Evolutionary conservation across 371 early-diverging fungal genomes (phyloP), one percentile per base, ranked within the genome.

Genomic region (Lichtheimia hyalospora): DNA sequence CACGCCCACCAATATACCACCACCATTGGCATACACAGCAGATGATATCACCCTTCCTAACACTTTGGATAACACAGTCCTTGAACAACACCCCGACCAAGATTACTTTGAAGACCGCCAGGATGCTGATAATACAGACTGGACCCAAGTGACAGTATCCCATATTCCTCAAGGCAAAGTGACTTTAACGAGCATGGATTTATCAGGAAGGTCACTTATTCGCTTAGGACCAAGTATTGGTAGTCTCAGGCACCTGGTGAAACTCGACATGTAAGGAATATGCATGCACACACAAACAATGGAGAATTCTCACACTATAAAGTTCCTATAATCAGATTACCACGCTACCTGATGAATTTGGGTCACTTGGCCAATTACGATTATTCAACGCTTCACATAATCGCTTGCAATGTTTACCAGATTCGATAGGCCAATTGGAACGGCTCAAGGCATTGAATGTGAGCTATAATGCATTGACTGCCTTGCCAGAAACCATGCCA

Each of bases 401-500:
- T 27, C 15, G 46, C 5, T n/a, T 62, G 20, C 18, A 24, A 28
- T 18, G 27, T 8, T 42, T 62, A 21, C 95, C 95, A 3, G 86
- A 84, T 6, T 84, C 90, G 4, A 81, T 93, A 50, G 81, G 85
- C 13, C 63, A 73, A 28, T 82, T 93, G 5, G 60, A 82, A 10
- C 83, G 84, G 48, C 81, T 95, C 6, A 75, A 75, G 8, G 90
- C 89, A 41, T 71, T 95, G 44, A 73, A 82, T 49, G 62, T 89
- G 8, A 80, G 85, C 20, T 61, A 81, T 49, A 95, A 95, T 74
- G 34, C 34, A 34, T 34, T 75, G 3, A 42, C 61, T n/a, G 64
- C 59, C n/a, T 25, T 72, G 15, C 75, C 73, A 5, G 62, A 68
- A 18, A 70, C 68, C 1, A 66, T 75, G 23, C 57, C 62, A 1